Conservation (phyloP, 2,329 filamentous ascomycete species). For the Xylaria sp. region DNA sequence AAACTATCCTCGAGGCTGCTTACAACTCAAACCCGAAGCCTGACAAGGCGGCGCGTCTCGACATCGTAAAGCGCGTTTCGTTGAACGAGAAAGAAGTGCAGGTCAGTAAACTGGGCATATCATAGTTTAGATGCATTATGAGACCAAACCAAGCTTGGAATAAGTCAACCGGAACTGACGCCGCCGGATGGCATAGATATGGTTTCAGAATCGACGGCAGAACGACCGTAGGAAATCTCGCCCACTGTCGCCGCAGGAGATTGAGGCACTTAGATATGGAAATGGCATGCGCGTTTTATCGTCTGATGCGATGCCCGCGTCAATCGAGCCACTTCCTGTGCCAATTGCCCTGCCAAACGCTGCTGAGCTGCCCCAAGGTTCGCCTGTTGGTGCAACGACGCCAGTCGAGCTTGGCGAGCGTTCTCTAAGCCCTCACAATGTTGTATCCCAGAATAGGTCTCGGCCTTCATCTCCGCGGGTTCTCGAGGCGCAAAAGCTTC, state of each 20-base stretch:
- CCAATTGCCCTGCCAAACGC: conserved; percentile 37
- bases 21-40: conserved; percentile 89
- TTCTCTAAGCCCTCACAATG: conserved; percentile 38
- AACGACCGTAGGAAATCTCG: conserved; percentile 91
- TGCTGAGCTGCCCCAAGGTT: conserved; percentile 32
- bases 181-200: conserved; percentile 72
- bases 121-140: conserved; percentile 8
- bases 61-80: conserved; percentile 85
- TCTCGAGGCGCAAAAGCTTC: conserved; percentile 14
- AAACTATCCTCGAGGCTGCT: conserved; percentile 85
- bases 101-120: conserved; percentile 64
- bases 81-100: conserved; percentile 97
- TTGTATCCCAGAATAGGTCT: conserved; percentile 37
- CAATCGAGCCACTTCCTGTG: conserved; percentile 48
- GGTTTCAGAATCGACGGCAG: conserved; percentile 96
- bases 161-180: conserved; percentile 38
- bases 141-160: conserved; percentile 4
- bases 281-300: conserved; percentile 61
- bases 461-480: conserved; percentile 40
- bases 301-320: conserved; percentile 52
- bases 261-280: conserved; percentile 69
- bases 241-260: conserved; percentile 81
- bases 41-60: conserved; percentile 85
- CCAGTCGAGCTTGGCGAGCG: conserved; percentile 35
- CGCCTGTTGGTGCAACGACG: conserved; percentile 34